phyloP scores from a whole-genome alignment of 495 filamentous ascomycete species.

The Penicillium canariense region DNA sequence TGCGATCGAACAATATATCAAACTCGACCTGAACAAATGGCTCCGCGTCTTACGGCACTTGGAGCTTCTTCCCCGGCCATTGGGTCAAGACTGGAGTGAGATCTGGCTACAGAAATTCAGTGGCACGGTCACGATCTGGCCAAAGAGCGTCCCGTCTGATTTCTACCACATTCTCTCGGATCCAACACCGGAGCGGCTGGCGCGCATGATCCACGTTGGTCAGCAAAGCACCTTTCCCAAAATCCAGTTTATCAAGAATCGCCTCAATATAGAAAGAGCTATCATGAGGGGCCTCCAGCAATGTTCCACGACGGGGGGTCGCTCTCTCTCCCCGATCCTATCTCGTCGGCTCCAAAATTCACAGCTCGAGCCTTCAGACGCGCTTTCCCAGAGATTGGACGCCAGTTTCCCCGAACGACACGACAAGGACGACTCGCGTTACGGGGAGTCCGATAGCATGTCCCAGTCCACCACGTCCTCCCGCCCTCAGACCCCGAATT shows the following conservation, averaged over 20 bases:
- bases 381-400: slow-evolving; percentile 30
- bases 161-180: slow-evolving; percentile 86
- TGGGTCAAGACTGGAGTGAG: slow-evolving; percentile 96
- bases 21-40: slow-evolving; percentile 95
- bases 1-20: slow-evolving; percentile 92
- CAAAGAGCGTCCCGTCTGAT: slow-evolving; percentile 69
- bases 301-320: slow-evolving; percentile 35
- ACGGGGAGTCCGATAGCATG: slow-evolving; percentile 24
- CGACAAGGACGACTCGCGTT: slow-evolving; percentile 25
- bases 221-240: slow-evolving; percentile 86
- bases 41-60: slow-evolving; percentile 88
- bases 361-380: slow-evolving; percentile 21
- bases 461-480: slow-evolving; percentile 29
- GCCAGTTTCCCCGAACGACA: slow-evolving; percentile 33
- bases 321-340: slow-evolving; percentile 26
- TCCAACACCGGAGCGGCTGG: slow-evolving; percentile 69
- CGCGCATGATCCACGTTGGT: slow-evolving; percentile 83
- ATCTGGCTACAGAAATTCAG: slow-evolving; percentile 94
- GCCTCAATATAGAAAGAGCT: slow-evolving; percentile 75
- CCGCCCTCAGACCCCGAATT: slow-evolving; percentile 24
- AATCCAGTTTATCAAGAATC: slow-evolving; percentile 82
- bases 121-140: slow-evolving; percentile 95
- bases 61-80: slow-evolving; percentile 81
- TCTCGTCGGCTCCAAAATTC: slow-evolving; percentile 24
- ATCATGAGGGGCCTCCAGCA: slow-evolving; percentile 72